phyloP scores from a whole-genome alignment of 2,329 filamentous ascomycete genomes.

The Trichoderma arundinaceum region DNA sequence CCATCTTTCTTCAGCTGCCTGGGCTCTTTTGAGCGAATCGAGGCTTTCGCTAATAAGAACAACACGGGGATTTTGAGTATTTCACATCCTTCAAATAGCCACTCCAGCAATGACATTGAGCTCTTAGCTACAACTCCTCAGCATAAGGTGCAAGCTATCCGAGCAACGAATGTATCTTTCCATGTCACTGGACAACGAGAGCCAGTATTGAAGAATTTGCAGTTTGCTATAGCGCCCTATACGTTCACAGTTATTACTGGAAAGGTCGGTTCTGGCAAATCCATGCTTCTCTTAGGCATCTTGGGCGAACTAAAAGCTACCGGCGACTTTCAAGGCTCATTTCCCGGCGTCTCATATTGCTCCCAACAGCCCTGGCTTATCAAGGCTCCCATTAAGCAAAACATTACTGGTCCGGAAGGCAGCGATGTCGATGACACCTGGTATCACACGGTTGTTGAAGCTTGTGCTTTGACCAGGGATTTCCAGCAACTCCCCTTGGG shows the following conservation, averaged over 20 bases:
- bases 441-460: constrained; percentile 21
- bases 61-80: neutral
- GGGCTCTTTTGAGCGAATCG: constrained; percentile 37
- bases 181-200: neutral
- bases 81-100: neutral
- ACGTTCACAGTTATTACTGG: constrained; percentile 16
- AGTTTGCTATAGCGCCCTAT: neutral
- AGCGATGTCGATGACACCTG: constrained; percentile 22
- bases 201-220: neutral
- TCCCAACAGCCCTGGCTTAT: constrained; percentile 9
- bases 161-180: neutral
- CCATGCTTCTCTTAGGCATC: constrained; percentile 14
- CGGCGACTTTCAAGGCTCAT: neutral
- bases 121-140: neutral
- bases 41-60: constrained; percentile 28
- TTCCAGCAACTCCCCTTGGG: neutral
- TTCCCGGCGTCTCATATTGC: neutral
- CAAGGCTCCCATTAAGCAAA: constrained; percentile 7
- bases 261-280: constrained; percentile 25
- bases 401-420: neutral
- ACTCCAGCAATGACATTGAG: neutral
- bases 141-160: neutral
- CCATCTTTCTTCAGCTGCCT: constrained; percentile 36
- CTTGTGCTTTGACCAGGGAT: constrained; percentile 10
- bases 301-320: constrained; percentile 16